A percentile compares a stretch with the other conserved stretches of the same genome.
Conservation (phyloP, 768 basidiomycete species). For the Pulveroboletus frians region DNA sequence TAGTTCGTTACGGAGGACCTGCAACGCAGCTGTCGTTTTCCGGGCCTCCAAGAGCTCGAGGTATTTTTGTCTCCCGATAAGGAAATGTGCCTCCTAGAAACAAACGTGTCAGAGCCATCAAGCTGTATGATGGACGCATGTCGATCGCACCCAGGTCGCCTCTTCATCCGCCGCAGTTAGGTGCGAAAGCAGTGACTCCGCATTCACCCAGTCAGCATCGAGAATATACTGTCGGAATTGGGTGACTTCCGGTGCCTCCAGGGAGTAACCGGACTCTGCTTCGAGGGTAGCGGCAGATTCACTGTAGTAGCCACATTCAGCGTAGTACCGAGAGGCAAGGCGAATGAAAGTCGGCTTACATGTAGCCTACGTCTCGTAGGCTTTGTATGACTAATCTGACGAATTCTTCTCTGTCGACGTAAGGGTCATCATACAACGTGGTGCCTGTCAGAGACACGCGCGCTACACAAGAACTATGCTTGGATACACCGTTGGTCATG, state of each 20-base stretch:
- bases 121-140: constrained; percentile 19
- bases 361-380: constrained; percentile 80
- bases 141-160: constrained; percentile 53
- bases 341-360: constrained; percentile 37
- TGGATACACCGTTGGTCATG: constrained; percentile 47
- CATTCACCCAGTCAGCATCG: constrained; percentile 75
- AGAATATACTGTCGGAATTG: constrained; percentile 78
- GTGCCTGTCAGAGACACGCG: constrained; percentile 68
- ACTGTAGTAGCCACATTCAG: constrained; percentile 38
- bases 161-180: constrained; percentile 69
- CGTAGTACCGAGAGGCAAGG: constrained; percentile 1
- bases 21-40: constrained; percentile 75
- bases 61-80: constrained; percentile 94
- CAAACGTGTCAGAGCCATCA: constrained; percentile 18
- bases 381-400: constrained; percentile 86
- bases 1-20: constrained; percentile 82
- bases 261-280: constrained; percentile 85
- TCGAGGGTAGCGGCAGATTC: constrained; percentile 86
- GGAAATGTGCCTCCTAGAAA: constrained; percentile 70
- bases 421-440: constrained; percentile 71
- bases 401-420: constrained; percentile 84
- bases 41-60: constrained; percentile 83
- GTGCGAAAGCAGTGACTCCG: constrained; percentile 60
- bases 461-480: constrained; percentile 45
- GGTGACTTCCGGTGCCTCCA: constrained; percentile 73